Evolutionary conservation across 331 rosid genomes (phyloP), one percentile per base, ranked within the genome.

Genomic region (Pyracantha coccinea): DNA sequence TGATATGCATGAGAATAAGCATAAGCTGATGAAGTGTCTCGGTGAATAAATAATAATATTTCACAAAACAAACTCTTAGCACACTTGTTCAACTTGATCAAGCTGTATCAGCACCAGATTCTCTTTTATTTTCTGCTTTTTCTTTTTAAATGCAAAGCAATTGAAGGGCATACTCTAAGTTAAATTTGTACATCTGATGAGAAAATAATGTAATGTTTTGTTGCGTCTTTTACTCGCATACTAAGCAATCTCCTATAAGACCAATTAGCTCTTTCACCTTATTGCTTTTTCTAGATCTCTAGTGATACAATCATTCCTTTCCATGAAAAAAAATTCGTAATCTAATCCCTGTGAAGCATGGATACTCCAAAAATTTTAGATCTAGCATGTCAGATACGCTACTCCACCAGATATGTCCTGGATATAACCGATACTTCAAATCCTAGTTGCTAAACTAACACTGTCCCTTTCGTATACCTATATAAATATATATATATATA

Each of bases 1-100:
- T 12, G 27, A 53, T 57, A 73, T 70, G 65, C 66, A 67, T 57
- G 57, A 73, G 78, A 41, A 41, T 50, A 57, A 72, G 55, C 25
- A 24, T 73, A 8, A 76, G 41, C 21, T 55, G 67, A 21, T 45
- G 32, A 14, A 54, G 21, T 17, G 17, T 29, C 23, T 20, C 13
- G 1, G 35, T 52, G 33, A 29, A 75, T n/a, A 31, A 31, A 25
- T 11, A 21, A 4, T 17, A 31, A 25, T 11, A 21, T 6, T 17
- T 8, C 65, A 27, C 61, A 88, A 29, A 71, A 25, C 15, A 41
- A 0, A 41, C 20, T 68, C 14, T 52, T 27, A 47, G 58, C 50
- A 8, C 31, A 63, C 31, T 62, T 61, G 65, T 38, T 55, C 58
- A n/a, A 38, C 45, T 38, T 41, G 15, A 41, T 41, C 47, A 41